Base-by-base conservation (phyloP, 164 flowering plant genomes). In the Taxillus chinensis region DNA sequence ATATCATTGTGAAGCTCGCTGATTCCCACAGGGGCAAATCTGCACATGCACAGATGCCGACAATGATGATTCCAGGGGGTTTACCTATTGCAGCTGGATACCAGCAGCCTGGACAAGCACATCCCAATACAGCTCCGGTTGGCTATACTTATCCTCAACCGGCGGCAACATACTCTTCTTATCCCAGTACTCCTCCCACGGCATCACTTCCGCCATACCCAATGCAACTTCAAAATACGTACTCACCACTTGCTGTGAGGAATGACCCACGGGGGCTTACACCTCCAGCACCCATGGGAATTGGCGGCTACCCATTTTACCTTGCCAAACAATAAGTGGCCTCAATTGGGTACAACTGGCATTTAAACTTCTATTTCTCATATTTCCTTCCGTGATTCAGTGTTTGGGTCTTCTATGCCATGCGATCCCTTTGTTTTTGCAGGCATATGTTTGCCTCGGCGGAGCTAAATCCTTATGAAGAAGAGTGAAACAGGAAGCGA, bases 1-100 rank as follows among this genome's bases (percentile, higher is more conserved):
- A 69, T 46, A 49, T 85, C 40, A 78, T 77, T 12, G 86, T 83
- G 67, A 85, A 81, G 66, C 79, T 78, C 62, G 90, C 90, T 7
- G 90, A 81, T 72, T 62, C 80, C 8, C 79, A 78, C 68, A 83
- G 74, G 66, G 70, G 79, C 13, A 85, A 71, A 67, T 63, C 71
- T 7, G 48, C 45, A 14, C 84, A 77, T 41, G 7, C 79, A 41
- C 87, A 78, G 61, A 8, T 73, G 55, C 71, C 84, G 0, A 49
- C 82, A 56, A 56, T 82, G 7, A 60, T 69, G 67, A 77, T 70
- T 75, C 82, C 81, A 50, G 42, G 73, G n/a, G 67, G 79, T 15
- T n/a, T 75, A 16, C 75, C 84, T 39, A 8, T 79, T 68, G 65
- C 73, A n/a, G 66, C 75, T 55, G 83, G 78, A 64, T 85, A 83